phyloP scores from a whole-genome alignment of 2,329 filamentous ascomycete genomes.

The Arachnomyces sp. region DNA sequence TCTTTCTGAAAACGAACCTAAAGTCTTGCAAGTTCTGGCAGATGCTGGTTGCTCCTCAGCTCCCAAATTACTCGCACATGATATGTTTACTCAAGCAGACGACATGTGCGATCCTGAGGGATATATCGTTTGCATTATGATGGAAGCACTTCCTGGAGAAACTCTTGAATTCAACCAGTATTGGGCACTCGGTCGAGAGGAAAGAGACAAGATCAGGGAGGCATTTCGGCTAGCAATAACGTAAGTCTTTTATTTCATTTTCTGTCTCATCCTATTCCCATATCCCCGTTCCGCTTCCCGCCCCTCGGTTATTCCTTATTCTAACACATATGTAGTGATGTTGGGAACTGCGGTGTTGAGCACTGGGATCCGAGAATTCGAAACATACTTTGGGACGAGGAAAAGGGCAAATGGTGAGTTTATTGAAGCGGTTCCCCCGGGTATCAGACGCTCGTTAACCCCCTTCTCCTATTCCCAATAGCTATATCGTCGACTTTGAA shows the following conservation, averaged over 20 bases:
- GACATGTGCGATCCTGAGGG: background rate
- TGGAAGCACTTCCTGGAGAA: conserved; percentile 1
- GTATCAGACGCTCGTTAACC: too few relatives aligned
- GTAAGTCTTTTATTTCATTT: background rate
- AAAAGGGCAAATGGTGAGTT: background rate
- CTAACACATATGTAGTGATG: background rate
- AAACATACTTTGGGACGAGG: background rate
- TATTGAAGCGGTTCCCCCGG: too few relatives aligned
- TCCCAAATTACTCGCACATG: background rate
- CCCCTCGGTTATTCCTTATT: background rate
- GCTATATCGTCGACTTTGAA: conserved; percentile 9
- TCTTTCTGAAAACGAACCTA: background rate
- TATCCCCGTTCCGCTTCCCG: background rate
- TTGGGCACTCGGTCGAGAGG: background rate
- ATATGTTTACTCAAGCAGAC: background rate
- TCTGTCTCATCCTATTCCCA: background rate
- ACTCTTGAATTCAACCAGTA: background rate
- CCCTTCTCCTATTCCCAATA: background rate
- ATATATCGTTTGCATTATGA: background rate
- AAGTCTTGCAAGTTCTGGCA: background rate
- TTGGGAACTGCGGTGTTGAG: too few relatives aligned
- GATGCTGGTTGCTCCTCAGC: background rate
- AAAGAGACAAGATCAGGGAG: background rate
- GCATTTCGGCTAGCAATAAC: background rate
- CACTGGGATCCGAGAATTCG: too few relatives aligned